Evolutionary conservation across 2,329 filamentous ascomycete genomes (phyloP), one percentile per base, ranked within the genome.

Genomic region (Pseudogymnoascus sp.): DNA sequence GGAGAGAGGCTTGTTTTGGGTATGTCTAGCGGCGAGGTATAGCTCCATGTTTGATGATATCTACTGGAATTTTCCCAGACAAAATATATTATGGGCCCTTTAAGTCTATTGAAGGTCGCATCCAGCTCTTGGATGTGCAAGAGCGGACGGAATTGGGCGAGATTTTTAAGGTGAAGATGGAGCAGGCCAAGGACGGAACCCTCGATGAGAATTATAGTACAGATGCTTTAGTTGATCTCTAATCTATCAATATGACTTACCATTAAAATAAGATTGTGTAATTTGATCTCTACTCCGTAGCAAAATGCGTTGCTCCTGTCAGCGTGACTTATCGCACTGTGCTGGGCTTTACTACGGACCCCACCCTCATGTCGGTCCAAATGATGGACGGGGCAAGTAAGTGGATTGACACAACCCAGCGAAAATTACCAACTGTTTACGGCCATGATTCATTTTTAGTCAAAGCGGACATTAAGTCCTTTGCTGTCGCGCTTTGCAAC

Each of bases 1-100:
- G 65, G 62, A 60, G 21, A 65, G 31, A 42, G 67, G 64, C 13
- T 65, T 26, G 42, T 69, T 69, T 61, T 69, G 68, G 68, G 65
- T 69, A 35, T 57, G 67, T 42, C 62, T 63, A 63, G 68, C 61
- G 31, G 21, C 60, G 60, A 59, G 66, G 40, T 66, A 66, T 35
- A 68, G 66, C 60, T 67, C 64, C 28, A 65, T 66, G 21, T 62
- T 68, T 26, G 68, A 69, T 50, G 38, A 44, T 11, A 60, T 69
- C 36, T 69, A 64, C 38, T 68, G 64, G 67, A 19, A 38, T 7
- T 40, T 40, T 40, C 36, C 36, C 19, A 15, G 36, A 40, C 36
- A 5, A 40, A 40, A 17, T 40, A 40, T 40, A 40, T 17, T 40
- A 40, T 9, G 36, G 36, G 36, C n/a, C 36, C 1, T 40, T 40